Base-by-base conservation (phyloP, 345 rosid genomes). In the Noccaea caerulescens region DNA sequence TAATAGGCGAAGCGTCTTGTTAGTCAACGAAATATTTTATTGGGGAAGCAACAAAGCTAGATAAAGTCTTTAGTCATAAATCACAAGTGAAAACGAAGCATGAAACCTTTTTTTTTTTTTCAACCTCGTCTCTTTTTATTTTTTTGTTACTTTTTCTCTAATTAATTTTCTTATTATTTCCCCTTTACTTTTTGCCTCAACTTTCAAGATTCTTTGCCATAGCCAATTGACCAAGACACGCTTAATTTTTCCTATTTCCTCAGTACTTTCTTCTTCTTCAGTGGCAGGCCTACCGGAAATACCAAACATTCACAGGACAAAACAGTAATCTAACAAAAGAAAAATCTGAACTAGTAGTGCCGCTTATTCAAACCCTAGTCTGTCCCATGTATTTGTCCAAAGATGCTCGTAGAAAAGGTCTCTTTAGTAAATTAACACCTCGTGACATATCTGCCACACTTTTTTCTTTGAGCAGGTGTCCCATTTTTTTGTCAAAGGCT, bases 341-440 rank as follows among this genome's bases (percentile, higher is more conserved):
- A 58, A 42, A 43, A 61, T 27, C 30, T 27, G 52, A 25, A 27
- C 41, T 6, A 18, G 27, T 44, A 32, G 53, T 62, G 54, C 41
- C 9, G 30, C 67, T 62, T 44, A 30, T 62, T 62, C 54, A 62
- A 44, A 44, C 41, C 67, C 67, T 62, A 62, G 41, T 59, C 25
- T 61, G 66, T 61, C 66, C 13, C 12, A 13, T 44, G 23, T 44
- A 18, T 14, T 6, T 46, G 55, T 63, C 56, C 56, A 46, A 46
- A 63, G 44, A 63, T 63, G 43, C 32, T 46, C 42, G 8, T 3
- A 10, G 6, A 16, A 33, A 61, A 7, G 68, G 68, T 6, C 7
- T 32, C 30, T 46, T 34, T 33, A 34, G 55, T 63, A 63, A 46
- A 45, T 62, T 45, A 6, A 14, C n/a, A 1, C 67, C 53, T 62